Base-by-base conservation (phyloP, 768 basidiomycete species). In the Bullera alba region DNA sequence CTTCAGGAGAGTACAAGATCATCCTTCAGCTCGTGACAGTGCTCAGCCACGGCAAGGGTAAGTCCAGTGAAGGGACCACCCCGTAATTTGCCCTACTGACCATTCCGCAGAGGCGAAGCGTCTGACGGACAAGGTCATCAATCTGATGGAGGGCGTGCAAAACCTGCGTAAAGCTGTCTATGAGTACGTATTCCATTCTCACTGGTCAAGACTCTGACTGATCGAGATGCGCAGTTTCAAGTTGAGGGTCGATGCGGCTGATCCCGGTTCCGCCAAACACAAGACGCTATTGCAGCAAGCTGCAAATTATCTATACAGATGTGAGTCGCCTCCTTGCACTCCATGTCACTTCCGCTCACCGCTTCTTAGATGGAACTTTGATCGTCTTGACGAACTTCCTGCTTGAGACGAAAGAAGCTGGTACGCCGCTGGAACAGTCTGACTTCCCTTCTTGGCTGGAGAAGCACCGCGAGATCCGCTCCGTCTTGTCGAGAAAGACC, bases 361-460 rank as follows among this genome's bases (percentile, higher is more conserved):
- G 45, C 30, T 43, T 63, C 70, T n/a, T 37, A 53, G 95, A 97
- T 65, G 93, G 86, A 5, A 83, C 87, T 3, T 77, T 95, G 28
- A 93, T 97, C 60, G 88, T 88, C 4, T 87, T 99, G 52, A 86
- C 95, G 42, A 91, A 95, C 69, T 97, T 93, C 71, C 78, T 97
- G 58, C 83, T 97, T 46, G 90, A 93, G 72, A 62, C 59, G 14
- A 71, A 67, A 45, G 71, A 63, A 19, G 39, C 58, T 25, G 57
- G 60, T 17, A 43, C 56, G 2, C 48, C 67, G 6, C 53, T 68
- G 5, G 53, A 58, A 1, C 52, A 70, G 46, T 54, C 58, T 8
- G 80, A 83, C 2, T 93, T 95, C 75, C 82, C 86, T 2, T 78
- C 78, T 36, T 93, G 91, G 91, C 77, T 92, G 48, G 78, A 76